Evolutionary conservation across 75 land plant species (phyloP), one percentile per base, ranked within the genome.

Genomic region (Pseudotsuga menziesii): DNA sequence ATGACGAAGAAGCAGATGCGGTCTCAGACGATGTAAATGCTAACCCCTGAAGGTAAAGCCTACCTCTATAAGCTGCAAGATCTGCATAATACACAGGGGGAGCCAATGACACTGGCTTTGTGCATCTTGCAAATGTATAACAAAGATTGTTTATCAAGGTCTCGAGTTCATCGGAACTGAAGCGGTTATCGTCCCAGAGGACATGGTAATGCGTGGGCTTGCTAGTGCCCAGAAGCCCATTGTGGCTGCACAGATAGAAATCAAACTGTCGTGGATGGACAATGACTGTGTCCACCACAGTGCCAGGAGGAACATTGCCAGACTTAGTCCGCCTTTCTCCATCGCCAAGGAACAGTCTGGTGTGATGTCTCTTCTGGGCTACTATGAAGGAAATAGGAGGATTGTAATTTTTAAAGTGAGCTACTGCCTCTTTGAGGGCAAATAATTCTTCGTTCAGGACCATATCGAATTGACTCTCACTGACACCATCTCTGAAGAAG

Each of bases 11-110:
- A 6, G 77, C 23, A 0, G 57, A 69, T 4, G 72, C 52, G 0
- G 72, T 36, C 52, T 41, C 39, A 54, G 78, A 75, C 2, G 77
- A 72, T 0, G 67, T 32, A 60, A 66, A 75, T 20, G 35, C 32
- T 20, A 56, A 20, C 0, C 80, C 85, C 35, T 88, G 85, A 27
- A 85, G 60, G 73, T 83, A 88, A 11, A 88, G 15, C 22, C 88
- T 77, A 25, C 88, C 89, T 57, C 93, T 80, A 52, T 84, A 88
- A 0, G 93, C 93, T 13, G 76, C 93, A 56, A 91, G 80, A 70
- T 91, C 91, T 4, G 93, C 93, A 62, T 91, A 91, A 62, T 88
- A 88, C 15, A 90, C 93, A 0, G 93, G 93, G 12, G 93, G 88
- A 7, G 86, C 89, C 58, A 88, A 71, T 0, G 90, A 91, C 3